Evolutionary conservation across 2,329 filamentous ascomycete genomes (phyloP), one percentile per base, ranked within the genome.

Genomic region (Paecilomyces sp.): DNA sequence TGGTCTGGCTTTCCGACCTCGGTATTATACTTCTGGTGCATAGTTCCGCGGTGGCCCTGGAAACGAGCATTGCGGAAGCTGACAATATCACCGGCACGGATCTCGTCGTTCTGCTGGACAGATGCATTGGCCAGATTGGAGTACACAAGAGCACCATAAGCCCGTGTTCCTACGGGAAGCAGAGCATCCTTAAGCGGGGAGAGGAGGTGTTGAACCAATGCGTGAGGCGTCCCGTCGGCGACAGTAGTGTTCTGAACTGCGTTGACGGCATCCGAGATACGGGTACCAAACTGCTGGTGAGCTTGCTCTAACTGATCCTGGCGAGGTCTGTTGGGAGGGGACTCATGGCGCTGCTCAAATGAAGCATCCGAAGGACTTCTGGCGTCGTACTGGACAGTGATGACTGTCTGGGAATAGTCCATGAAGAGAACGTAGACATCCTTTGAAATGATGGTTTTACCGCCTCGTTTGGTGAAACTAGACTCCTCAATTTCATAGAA

Each of bases 41-140:
- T 92, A 3, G 92, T 85, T 1, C 94, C 94, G 66, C 93, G 91
- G 75, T 97, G 96, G 61, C 94, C 94, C 75, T 97, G 91, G 78
- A 99, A 97, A 65, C 88, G 90, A 47, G 92, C 90, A 68, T 97
- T 97, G 66, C 94, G 90, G 70, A 99, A 88, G 15, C 88, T 92
- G 59, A 99, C 85, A 63, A 99, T 92, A 70, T 99, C 94, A 56
- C 94, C 94, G 0, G 91, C 83, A 0, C 94, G 87, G 66, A 99
- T 99, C 77, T 97, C 91, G 70, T 97, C 94, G 68, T 89, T 88
- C 67, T 95, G 90, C 69, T 90, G 87, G 3, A 92, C 93, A 6
- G 90, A 91, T 1, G 94, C 93, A 71, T 99, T 99, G 69, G 91
- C 94, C 60, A 97, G 84, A 72, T 99, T 99, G 64, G 90, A 86